phyloP scores from a whole-genome alignment of 2,329 filamentous ascomycete species.

The Cordyceps cicadae region DNA sequence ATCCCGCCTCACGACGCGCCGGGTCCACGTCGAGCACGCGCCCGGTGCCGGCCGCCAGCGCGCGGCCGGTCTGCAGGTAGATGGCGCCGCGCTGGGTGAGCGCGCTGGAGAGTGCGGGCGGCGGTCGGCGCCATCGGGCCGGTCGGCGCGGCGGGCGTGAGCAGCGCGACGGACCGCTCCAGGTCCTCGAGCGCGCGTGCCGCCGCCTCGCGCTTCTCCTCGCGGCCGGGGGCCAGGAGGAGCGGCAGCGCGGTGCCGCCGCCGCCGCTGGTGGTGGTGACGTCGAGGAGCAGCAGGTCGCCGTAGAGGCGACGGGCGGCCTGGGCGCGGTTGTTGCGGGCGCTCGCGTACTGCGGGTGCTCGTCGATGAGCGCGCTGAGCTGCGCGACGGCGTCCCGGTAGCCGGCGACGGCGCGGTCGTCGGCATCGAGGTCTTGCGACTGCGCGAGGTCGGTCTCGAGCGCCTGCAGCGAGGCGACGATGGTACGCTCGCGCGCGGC shows the following conservation, averaged over 20 bases:
- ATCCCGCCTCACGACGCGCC: slow-evolving; percentile 36
- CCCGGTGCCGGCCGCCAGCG: slow-evolving; percentile 21
- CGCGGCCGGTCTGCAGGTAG: slow-evolving; percentile 51
- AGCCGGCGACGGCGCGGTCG: slow-evolving; percentile 34
- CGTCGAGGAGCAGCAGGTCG: slow-evolving; percentile 45
- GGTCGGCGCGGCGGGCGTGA: slow-evolving; percentile 43
- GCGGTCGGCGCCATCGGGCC: slow-evolving; percentile 54
- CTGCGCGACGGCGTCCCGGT: slow-evolving; percentile 37
- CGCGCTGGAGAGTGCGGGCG: slow-evolving; percentile 55
- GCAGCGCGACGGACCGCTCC: slow-evolving; percentile 48
- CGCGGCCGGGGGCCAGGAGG: slow-evolving; percentile 27
- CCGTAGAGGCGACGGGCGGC: slow-evolving; percentile 54
- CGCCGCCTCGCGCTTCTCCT: slow-evolving; percentile 33
- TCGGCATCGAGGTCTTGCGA: slow-evolving; percentile 27
- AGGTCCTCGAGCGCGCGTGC: slow-evolving; percentile 43
- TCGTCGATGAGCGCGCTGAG: slow-evolving; percentile 49
- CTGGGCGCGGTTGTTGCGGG: slow-evolving; percentile 68
- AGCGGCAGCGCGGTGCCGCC: slow-evolving; percentile 32
- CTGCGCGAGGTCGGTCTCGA: slow-evolving; percentile 45
- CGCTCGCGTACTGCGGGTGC: slow-evolving; percentile 61
- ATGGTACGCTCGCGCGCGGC: slow-evolving; percentile 44
- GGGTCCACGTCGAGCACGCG: slow-evolving; percentile 32
- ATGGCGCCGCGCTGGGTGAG: slow-evolving; percentile 64
- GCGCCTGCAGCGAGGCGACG: slow-evolving; percentile 44
- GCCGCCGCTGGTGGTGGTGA: slow-evolving; percentile 25